These are phyloP conservation scores for Colletotrichum limetticola DNA, from an alignment of 2,329 filamentous ascomycete genomes.

Conservation along the genomic window DNA sequence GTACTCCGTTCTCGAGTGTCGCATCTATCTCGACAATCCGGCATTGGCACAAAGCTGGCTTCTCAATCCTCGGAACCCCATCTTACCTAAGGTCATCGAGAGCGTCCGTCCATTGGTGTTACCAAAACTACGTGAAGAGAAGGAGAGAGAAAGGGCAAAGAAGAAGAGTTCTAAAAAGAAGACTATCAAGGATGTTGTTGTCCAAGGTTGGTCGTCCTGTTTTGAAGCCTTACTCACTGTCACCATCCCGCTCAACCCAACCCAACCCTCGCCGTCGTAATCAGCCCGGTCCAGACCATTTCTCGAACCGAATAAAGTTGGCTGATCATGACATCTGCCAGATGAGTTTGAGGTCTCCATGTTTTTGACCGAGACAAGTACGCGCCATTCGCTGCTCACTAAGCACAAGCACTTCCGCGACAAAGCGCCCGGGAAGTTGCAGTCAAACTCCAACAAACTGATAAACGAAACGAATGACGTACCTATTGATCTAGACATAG, in stretches of 20 bases:
- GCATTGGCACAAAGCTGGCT: conserved; percentile 86
- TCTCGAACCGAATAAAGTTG: background rate
- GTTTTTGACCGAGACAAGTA: conserved; percentile 88
- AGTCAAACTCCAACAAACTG: conserved; percentile 71
- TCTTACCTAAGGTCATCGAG: conserved; percentile 85
- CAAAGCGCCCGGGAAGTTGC: conserved; percentile 61
- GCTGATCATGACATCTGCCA: conserved; percentile 46
- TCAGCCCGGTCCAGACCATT: background rate
- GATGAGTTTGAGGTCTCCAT: conserved; percentile 97
- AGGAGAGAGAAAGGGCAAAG: conserved; percentile 67
- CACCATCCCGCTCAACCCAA: conserved; percentile 22
- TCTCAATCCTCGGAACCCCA: conserved; percentile 78
- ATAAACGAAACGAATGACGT: conserved; percentile 65
- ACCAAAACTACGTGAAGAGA: conserved; percentile 91
- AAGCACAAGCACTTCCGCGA: conserved; percentile 84
- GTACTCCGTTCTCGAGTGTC: conserved; percentile 94
- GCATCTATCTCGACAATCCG: conserved; percentile 95
- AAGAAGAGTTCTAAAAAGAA: conserved; percentile 79
- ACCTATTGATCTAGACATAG: conserved; percentile 62
- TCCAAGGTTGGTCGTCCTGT: conserved; percentile 69
- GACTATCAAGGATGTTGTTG: conserved; percentile 87
- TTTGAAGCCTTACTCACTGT: conserved; percentile 2
- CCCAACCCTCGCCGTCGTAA: conserved; percentile 27
- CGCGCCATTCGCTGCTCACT: conserved; percentile 85
- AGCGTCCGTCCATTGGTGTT: conserved; percentile 87